Evolutionary conservation across 169 alveolate species (phyloP), one percentile per base, ranked within the genome.

Genomic region (Plasmodium inui): DNA sequence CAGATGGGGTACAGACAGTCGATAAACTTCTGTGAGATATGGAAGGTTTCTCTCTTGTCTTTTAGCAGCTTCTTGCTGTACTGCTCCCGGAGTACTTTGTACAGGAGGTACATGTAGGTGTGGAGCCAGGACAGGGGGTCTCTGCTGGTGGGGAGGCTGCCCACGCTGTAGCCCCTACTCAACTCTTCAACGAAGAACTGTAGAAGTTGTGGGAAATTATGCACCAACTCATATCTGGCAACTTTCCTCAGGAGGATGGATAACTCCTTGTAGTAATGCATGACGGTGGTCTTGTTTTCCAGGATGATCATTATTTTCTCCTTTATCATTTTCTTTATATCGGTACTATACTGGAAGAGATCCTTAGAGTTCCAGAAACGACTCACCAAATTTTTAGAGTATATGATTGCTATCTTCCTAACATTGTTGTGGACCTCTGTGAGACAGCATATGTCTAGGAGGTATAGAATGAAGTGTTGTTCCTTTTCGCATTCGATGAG

Each of bases 221-320:
- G 83, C n/a, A 89, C 94, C 22, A 89, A 50, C 50, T 89, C 94
- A 41, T 89, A 89, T 79, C 94, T 57, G 26, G 90, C 82, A 71
- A 89, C 73, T n/a, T 79, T 89, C 46, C 71, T 89, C 82, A 89
- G 50, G 28, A 89, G 82, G 30, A 79, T 76, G 30, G 50, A 55
- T 2, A 79, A 79, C 39, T 89, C 94, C 71, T 67, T 79, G 72
- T 89, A 89, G 46, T 37, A 83, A n/a, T 67, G 8, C 50, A 32
- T 32, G 2, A 89, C 46, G 82, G 30, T 46, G 12, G 72, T 55
- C 32, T 44, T 57, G 70, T 78, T 67, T 34, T 44, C 82, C 14
- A 89, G 37, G 22, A 89, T 57, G 12, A n/a, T 28, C 34, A 89
- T 17, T 3, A 89, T 57, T 89, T 89, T 89, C 22, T 79, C 41